phyloP scores from a whole-genome alignment of 192 early-diverging fungal species.

The Cladochytrium replicatum region DNA sequence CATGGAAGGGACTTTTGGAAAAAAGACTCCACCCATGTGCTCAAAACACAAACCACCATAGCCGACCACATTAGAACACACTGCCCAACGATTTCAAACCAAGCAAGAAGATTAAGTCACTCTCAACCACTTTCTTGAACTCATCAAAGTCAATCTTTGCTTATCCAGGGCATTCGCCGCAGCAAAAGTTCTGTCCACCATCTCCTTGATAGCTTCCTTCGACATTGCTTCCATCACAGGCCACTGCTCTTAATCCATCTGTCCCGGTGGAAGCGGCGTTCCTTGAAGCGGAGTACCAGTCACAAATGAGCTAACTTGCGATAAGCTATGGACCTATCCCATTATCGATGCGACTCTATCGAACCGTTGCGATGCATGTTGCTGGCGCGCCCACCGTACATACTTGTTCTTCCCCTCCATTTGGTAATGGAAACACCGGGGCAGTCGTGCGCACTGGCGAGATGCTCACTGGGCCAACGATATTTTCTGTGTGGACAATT shows the following conservation, averaged over 20 bases:
- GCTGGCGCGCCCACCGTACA: too few relatives aligned
- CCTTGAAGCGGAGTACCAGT: neutral
- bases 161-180: conserved; percentile 35
- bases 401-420: neutral
- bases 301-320: too few relatives aligned
- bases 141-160: conserved; percentile 68
- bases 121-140: conserved; percentile 67
- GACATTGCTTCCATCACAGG: conserved; percentile 88
- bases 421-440: neutral
- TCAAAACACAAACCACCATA: too few relatives aligned
- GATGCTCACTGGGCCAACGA: too few relatives aligned
- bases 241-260: conserved; percentile 52
- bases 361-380: too few relatives aligned
- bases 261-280: conserved; percentile 16
- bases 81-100: conserved; percentile 89
- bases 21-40: too few relatives aligned
- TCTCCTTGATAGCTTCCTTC: conserved; percentile 86
- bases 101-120: conserved; percentile 67
- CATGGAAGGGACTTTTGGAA: too few relatives aligned
- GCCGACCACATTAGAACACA: conserved; percentile 70
- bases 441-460: neutral
- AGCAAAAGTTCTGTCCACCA: conserved; percentile 81
- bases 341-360: neutral
- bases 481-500: too few relatives aligned
- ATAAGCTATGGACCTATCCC: neutral